phyloP scores from a whole-genome alignment of 2,329 filamentous ascomycete genomes.

The Ascochyta rabiei region DNA sequence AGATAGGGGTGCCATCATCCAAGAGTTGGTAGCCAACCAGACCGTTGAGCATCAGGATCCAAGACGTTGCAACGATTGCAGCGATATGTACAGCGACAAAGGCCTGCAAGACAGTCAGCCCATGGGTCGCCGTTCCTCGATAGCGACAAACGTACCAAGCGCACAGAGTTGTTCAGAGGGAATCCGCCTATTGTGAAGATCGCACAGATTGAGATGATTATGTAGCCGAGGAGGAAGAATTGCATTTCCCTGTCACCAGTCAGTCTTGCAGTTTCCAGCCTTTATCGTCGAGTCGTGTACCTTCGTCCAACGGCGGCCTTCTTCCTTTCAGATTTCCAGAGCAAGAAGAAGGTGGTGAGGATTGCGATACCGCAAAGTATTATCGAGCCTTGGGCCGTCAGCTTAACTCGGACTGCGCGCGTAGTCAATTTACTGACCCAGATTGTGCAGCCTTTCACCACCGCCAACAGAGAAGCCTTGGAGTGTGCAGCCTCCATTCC shows the following conservation, averaged over 20 bases:
- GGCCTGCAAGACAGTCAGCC: conserved; percentile 58
- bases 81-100: conserved; percentile 92
- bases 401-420: conserved; percentile 9
- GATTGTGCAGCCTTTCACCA: conserved; percentile 74
- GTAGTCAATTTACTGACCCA: conserved; percentile 65
- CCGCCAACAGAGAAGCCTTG: conserved; percentile 74
- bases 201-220: conserved; percentile 89
- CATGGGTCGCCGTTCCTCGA: neutral
- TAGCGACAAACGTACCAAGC: conserved; percentile 65
- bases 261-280: conserved; percentile 12
- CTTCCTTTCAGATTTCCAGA: conserved; percentile 85
- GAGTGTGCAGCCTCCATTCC: conserved; percentile 71
- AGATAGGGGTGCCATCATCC: conserved; percentile 89
- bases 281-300: conserved; percentile 42
- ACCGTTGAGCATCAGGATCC: conserved; percentile 91
- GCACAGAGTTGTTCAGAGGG: conserved; percentile 71
- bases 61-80: conserved; percentile 83
- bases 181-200: conserved; percentile 95
- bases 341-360: conserved; percentile 66
- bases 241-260: conserved; percentile 82
- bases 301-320: conserved; percentile 91
- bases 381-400: conserved; percentile 74
- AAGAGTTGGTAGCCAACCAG: conserved; percentile 91
- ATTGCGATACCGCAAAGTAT: conserved; percentile 81
- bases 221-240: conserved; percentile 84